Conservation (phyloP, 108 stramenopile genomes). For the Pseudonitzschia multistriata region DNA sequence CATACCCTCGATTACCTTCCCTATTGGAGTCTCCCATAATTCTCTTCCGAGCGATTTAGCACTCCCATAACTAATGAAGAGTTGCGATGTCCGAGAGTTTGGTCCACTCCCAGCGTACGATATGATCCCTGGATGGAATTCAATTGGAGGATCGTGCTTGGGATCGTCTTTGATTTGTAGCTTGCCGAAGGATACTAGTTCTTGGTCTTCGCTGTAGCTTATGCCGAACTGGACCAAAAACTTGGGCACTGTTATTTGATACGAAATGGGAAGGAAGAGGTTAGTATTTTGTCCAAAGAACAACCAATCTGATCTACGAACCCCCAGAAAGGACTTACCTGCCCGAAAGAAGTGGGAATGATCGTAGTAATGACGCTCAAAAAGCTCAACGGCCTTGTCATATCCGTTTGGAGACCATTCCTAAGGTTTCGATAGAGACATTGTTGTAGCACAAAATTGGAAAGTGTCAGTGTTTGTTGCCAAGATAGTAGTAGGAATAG, state of each 20-base stretch:
- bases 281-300: not conserved
- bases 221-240: slow-evolving; percentile 94
- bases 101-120: slow-evolving; percentile 64
- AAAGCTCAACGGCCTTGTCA: slow-evolving; percentile 80
- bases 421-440: slow-evolving; percentile 4
- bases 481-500: not conserved
- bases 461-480: not conserved
- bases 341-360: slow-evolving; percentile 70
- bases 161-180: slow-evolving; percentile 53
- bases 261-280: not conserved
- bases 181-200: slow-evolving; percentile 41
- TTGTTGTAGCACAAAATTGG: not conserved
- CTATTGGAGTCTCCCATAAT: slow-evolving; percentile 81
- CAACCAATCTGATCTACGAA: not conserved
- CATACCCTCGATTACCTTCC: slow-evolving; percentile 59
- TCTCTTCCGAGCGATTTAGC: slow-evolving; percentile 52
- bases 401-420: slow-evolving; percentile 88
- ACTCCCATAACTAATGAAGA: slow-evolving; percentile 73
- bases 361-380: slow-evolving; percentile 80
- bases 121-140: slow-evolving; percentile 68
- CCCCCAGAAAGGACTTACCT: not conserved
- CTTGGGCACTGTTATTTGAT: slow-evolving; percentile 41
- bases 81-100: slow-evolving; percentile 71
- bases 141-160: slow-evolving; percentile 48
- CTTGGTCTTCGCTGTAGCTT: slow-evolving; percentile 49